Evolutionary conservation across 306 rosid species (phyloP).

Genomic region (Pterocarpus santalinus): DNA sequence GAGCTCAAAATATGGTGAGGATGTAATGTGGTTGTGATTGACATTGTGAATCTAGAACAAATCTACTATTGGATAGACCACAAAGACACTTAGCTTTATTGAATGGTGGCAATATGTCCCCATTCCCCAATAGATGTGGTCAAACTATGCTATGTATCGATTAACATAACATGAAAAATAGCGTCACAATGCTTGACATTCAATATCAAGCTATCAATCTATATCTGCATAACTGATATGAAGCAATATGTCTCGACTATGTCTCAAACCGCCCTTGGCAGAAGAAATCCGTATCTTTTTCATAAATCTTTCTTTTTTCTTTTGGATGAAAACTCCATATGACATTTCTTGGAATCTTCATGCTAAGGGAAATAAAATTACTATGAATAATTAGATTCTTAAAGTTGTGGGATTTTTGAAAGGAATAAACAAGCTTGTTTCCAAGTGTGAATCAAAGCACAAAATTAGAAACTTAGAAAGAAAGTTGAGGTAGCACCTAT

Average conservation of each 20-base stretch:
- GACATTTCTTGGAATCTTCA: background rate
- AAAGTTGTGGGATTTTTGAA: background rate
- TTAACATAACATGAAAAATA: background rate
- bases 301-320: background rate
- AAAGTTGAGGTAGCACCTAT: background rate
- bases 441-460: background rate
- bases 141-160: background rate
- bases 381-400: background rate
- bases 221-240: background rate
- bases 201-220: background rate
- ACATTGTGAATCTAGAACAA: conserved; percentile 12
- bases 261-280: background rate
- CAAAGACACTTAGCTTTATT: background rate
- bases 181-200: conserved; percentile 10
- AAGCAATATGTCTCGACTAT: background rate
- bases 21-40: conserved; percentile 7
- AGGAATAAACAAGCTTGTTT: conserved; percentile 3
- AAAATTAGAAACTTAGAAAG: background rate
- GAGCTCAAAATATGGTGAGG: conserved; percentile 39
- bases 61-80: conserved; percentile 8
- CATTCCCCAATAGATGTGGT: conserved; percentile 4
- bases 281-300: background rate
- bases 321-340: background rate
- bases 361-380: conserved; percentile 13
- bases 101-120: background rate